These are phyloP conservation scores for Candida boleticola DNA, from an alignment of 805 yeast species.

Conservation along the genomic window DNA sequence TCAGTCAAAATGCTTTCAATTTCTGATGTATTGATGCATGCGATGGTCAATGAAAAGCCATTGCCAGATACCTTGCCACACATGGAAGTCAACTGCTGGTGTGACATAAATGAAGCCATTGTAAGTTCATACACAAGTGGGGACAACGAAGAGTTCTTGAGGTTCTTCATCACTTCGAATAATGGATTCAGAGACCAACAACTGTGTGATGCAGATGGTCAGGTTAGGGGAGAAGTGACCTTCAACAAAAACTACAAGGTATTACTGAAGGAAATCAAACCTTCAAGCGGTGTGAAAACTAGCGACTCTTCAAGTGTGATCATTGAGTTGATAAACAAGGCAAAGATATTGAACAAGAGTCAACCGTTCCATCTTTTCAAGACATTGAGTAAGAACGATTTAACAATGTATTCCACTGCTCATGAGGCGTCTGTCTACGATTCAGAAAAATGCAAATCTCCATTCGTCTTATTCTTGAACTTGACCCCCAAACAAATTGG, in stretches of 20 bases:
- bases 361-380: slow-evolving; percentile 87
- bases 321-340: slow-evolving; percentile 60
- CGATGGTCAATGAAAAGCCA: slow-evolving; percentile 82
- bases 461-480: slow-evolving; percentile 67
- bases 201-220: slow-evolving; percentile 10
- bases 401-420: slow-evolving; percentile 60
- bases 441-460: slow-evolving; percentile 57
- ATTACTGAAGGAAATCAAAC: slow-evolving; percentile 6
- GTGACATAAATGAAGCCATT: slow-evolving; percentile 54
- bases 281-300: slow-evolving; percentile 13
- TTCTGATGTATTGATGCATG: slow-evolving; percentile 85
- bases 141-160: slow-evolving; percentile 18
- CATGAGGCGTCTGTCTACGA: slow-evolving; percentile 56
- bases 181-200: slow-evolving; percentile 19
- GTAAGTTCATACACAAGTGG: slow-evolving; percentile 43
- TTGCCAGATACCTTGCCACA: slow-evolving; percentile 60
- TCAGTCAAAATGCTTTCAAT: slow-evolving; percentile 50
- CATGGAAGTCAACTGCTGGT: slow-evolving; percentile 68
- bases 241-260: slow-evolving; percentile 28
- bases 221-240: slow-evolving; percentile 8
- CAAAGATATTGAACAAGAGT: slow-evolving; percentile 70
- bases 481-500: slow-evolving; percentile 35
- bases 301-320: slow-evolving; percentile 19
- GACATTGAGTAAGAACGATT: slow-evolving; percentile 25
- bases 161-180: slow-evolving; percentile 25